A percentile compares a stretch with the other conserved stretches of the same genome.
Evolutionary conservation across 1,284 basidiomycete species (phyloP).

Genomic region (Schizophyllum amplum): DNA sequence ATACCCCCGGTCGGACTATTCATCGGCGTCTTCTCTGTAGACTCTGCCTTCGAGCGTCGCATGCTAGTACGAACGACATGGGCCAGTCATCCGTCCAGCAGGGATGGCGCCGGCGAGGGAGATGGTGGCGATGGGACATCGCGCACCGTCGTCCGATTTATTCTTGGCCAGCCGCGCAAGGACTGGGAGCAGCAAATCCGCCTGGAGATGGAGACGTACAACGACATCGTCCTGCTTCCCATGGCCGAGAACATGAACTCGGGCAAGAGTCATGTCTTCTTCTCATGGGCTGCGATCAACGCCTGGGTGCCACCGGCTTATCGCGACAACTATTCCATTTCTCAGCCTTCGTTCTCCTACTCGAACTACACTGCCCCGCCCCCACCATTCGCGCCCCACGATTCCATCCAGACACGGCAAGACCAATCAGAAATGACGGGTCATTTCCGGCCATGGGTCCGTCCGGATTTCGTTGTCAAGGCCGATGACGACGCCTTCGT

Average conservation of each 20-base stretch:
- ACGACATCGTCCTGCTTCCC: slow-evolving; percentile 84
- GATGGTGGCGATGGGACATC: slow-evolving; percentile 75
- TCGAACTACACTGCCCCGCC: slow-evolving; percentile 44
- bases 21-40: slow-evolving; percentile 88
- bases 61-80: slow-evolving; percentile 89
- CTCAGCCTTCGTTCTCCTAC: slow-evolving; percentile 49
- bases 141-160: slow-evolving; percentile 84
- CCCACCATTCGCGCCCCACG: slow-evolving; percentile 57
- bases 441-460: slow-evolving; percentile 52
- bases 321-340: slow-evolving; percentile 27
- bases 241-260: slow-evolving; percentile 88
- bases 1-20: slow-evolving; percentile 88
- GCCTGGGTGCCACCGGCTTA: slow-evolving; percentile 86
- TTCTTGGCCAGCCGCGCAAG: slow-evolving; percentile 80
- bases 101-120: slow-evolving; percentile 60
- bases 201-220: slow-evolving; percentile 90
- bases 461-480: slow-evolving; percentile 86
- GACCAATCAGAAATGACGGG: slow-evolving; percentile 32
- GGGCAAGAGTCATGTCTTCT: slow-evolving; percentile 82
- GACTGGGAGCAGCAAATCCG: slow-evolving; percentile 76
- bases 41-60: slow-evolving; percentile 79
- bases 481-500: slow-evolving; percentile 93
- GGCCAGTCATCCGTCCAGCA: slow-evolving; percentile 75
- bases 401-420: slow-evolving; percentile 47
- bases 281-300: slow-evolving; percentile 84